Base-by-base conservation (phyloP, 805 yeast species). In the Candida ulmi region DNA sequence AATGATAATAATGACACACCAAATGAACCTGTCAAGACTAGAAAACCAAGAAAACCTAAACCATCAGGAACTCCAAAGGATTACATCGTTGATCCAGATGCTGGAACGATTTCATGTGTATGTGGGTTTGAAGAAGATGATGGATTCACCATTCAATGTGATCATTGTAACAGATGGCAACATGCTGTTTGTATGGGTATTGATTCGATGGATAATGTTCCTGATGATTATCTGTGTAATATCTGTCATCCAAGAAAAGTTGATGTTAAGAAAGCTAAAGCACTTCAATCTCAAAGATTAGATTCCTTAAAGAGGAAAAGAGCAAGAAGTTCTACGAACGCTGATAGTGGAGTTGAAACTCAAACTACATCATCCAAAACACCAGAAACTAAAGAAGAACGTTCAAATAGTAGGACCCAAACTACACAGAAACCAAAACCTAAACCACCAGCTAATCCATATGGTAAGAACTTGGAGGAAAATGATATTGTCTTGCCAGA, bases 141-240 rank as follows among this genome's bases (percentile, higher is more conserved):
- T 51, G 97, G 97, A 0, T 83, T 87, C 54, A 90, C 95, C 18
- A 85, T 93, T 45, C 98, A 93, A 63, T 93, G 99, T 65, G 96
- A 88, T 58, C 72, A 77, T 26, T 90, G 98, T 60, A 81, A 76
- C 60, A 76, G 95, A 45, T 90, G 97, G 97, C 96, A 90, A 58
- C 98, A 90, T 63, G 88, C 93, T 21, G 69, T 76, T n/a, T 90
- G 98, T 61, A 86, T 88, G 76, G 83, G 83, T 8, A 86, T 85
- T 41, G 69, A 69, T 33, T 75, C 80, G 33, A 77, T 75, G 42
- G 83, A 76, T 30, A 80, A 83, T 36, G 95, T 80, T 0, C 96
- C 96, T 0, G 96, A 88, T 40, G 78, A 77, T 38, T 90, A 84
- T 56, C 66, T 76, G 23, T 90, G 98, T 56, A 85, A 84, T 54